phyloP scores from a whole-genome alignment of 2,329 filamentous ascomycete species.

The Chaetomium sp. region DNA sequence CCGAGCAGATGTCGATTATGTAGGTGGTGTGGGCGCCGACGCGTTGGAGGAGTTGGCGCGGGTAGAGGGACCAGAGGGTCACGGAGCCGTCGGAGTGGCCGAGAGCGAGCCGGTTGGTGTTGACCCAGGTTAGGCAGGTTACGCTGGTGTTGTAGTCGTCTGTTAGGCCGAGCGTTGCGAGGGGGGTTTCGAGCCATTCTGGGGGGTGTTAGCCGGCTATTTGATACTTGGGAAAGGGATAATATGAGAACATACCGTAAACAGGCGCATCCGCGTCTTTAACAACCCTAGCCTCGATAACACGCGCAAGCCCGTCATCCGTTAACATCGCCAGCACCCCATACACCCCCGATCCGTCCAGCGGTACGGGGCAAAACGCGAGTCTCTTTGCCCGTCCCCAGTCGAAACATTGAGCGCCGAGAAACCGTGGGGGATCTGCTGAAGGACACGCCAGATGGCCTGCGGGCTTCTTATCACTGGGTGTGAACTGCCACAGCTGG shows the following conservation, averaged over 20 bases:
- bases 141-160: slow-evolving; percentile 43
- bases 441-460: slow-evolving; percentile 30
- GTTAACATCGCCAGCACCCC: slow-evolving; percentile 45
- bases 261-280: slow-evolving; percentile 24
- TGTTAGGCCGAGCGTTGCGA: slow-evolving; percentile 39
- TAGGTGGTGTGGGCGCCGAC: slow-evolving; percentile 48
- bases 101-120: slow-evolving; percentile 47
- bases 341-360: slow-evolving; percentile 26
- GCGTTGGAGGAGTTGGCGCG: slow-evolving; percentile 42
- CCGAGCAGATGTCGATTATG: slow-evolving; percentile 49
- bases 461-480: slow-evolving; percentile 23
- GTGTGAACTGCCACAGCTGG: slow-evolving; percentile 46
- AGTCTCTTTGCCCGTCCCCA: slow-evolving; percentile 46
- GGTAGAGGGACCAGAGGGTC: slow-evolving; percentile 50
- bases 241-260: slow-evolving; percentile 34
- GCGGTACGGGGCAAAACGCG: slow-evolving; percentile 46
- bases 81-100: slow-evolving; percentile 53
- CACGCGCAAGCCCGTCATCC: slow-evolving; percentile 43
- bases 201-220: slow-evolving; percentile 12
- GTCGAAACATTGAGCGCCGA: slow-evolving; percentile 41
- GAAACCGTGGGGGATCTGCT: slow-evolving; percentile 33
- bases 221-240: too few species aligned
- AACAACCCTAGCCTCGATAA: slow-evolving; percentile 37
- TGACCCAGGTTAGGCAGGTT: slow-evolving; percentile 50
- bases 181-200: slow-evolving; percentile 41